These are phyloP conservation scores for Trichoderma harzianum DNA, from an alignment of 2,329 filamentous ascomycete genomes.

Conservation along the genomic window DNA sequence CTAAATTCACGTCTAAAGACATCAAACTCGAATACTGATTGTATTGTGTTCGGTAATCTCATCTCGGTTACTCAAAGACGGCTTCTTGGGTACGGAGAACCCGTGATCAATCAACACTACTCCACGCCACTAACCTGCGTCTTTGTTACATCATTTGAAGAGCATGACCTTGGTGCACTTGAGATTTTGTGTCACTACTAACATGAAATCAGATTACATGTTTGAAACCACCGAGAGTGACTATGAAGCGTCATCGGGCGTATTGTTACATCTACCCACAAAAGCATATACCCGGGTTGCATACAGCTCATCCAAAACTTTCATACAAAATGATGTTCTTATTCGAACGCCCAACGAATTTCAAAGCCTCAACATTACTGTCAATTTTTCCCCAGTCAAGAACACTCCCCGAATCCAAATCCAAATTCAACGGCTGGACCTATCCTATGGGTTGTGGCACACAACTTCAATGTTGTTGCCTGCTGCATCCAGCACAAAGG, in stretches of 20 bases:
- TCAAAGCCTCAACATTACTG: neutral
- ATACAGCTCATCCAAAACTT: neutral
- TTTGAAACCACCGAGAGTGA: neutral
- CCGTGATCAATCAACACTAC: neutral
- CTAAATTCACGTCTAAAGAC: neutral
- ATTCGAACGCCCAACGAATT: neutral
- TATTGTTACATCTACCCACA: neutral
- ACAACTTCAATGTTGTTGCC: constrained; percentile 54
- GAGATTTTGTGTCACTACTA: neutral
- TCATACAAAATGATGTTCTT: neutral
- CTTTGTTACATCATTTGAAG: neutral
- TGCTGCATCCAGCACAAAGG: constrained; percentile 48
- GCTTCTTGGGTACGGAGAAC: neutral
- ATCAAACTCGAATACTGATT: neutral
- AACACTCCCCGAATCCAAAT: neutral
- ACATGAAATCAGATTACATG: neutral
- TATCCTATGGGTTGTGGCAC: constrained; percentile 8
- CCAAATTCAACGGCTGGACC: neutral
- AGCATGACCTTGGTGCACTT: neutral
- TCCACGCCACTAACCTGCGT: neutral
- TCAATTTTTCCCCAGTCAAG: neutral
- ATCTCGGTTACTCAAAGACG: neutral
- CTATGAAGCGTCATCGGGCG: neutral
- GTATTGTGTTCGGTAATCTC: neutral
- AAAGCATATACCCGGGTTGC: neutral